Evolutionary conservation across 2,329 filamentous ascomycete genomes (phyloP).

Genomic region (Diplodia mutila): DNA sequence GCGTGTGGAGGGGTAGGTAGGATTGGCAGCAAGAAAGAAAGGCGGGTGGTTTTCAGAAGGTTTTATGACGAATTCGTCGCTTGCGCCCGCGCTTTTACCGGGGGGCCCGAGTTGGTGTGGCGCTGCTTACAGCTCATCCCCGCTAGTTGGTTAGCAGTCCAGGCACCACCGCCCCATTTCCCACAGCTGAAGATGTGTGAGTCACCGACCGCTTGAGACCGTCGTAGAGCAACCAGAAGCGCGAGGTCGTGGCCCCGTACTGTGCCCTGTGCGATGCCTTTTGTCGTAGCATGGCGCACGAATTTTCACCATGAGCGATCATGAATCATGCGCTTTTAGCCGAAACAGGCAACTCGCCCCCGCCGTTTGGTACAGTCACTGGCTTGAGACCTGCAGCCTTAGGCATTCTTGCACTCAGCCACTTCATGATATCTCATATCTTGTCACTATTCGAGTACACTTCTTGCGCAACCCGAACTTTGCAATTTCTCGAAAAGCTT

Average conservation of each 20-base stretch:
- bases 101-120: neutral
- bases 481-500: neutral
- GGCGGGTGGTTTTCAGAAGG: neutral
- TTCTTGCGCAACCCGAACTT: no score
- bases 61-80: constrained; percentile 20
- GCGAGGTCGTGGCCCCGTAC: neutral
- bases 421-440: neutral
- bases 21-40: neutral
- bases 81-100: constrained; percentile 2
- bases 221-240: neutral
- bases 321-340: constrained; percentile 11
- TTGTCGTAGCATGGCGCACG: neutral
- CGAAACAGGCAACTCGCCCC: constrained; percentile 11
- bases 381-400: neutral
- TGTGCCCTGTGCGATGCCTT: neutral
- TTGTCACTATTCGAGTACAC: neutral
- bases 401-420: neutral
- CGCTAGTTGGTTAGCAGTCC: neutral
- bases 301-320: neutral
- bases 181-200: neutral
- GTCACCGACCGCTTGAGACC: neutral
- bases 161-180: neutral
- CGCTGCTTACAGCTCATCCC: neutral
- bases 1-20: neutral
- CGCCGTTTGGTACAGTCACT: neutral